Evolutionary conservation across 1,284 basidiomycete species (phyloP).

Genomic region (Sporisorium exsertum): DNA sequence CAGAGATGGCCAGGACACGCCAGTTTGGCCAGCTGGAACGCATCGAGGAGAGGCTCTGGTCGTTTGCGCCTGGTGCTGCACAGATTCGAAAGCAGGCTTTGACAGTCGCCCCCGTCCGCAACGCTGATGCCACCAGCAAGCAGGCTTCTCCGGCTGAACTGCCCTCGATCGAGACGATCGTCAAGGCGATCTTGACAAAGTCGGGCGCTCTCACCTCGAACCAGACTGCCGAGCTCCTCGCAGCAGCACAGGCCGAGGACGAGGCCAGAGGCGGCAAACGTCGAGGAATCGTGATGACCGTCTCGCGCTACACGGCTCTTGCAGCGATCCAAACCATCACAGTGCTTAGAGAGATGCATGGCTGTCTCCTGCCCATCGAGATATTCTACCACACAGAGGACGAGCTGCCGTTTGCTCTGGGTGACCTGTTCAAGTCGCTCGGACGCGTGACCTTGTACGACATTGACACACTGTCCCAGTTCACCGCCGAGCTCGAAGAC

Average conservation of each 20-base stretch:
- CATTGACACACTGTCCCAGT: constrained; percentile 25
- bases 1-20: constrained; percentile 31
- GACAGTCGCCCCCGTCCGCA: neutral
- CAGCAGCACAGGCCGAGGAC: constrained; percentile 19
- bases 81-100: constrained; percentile 34
- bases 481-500: constrained; percentile 38
- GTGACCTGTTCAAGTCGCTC: constrained; percentile 20
- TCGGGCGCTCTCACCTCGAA: constrained; percentile 13
- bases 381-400: constrained; percentile 35
- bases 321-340: constrained; percentile 37
- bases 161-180: constrained; percentile 19
- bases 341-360: constrained; percentile 24
- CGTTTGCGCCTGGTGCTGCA: constrained; percentile 27
- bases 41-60: constrained; percentile 36
- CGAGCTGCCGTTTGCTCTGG: constrained; percentile 26
- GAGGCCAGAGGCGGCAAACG: constrained; percentile 24
- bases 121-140: neutral
- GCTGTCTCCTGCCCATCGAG: constrained; percentile 37
- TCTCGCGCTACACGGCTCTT: constrained; percentile 20
- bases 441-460: constrained; percentile 24
- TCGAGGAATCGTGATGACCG: constrained; percentile 41
- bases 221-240: constrained; percentile 12
- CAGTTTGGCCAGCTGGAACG: constrained; percentile 31
- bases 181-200: constrained; percentile 19
- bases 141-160: neutral